Percentiles rank a stretch among this genome's conserved stretches.
These are phyloP conservation scores for Phytopythium ostracodes DNA, from an alignment of 352 stramenopile genomes.

Conservation along the genomic window DNA sequence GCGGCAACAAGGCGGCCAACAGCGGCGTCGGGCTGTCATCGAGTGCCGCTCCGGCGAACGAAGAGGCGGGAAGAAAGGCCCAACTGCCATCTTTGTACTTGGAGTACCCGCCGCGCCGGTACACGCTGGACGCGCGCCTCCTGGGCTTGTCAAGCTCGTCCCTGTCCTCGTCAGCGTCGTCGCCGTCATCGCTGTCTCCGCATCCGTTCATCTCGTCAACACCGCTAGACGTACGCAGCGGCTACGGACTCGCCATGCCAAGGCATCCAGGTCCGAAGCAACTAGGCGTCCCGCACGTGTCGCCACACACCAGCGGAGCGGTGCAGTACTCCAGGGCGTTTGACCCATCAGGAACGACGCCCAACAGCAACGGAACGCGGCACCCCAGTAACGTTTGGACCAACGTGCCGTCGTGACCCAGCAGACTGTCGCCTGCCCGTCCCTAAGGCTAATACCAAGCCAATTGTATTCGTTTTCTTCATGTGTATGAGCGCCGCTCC, in stretches of 20 bases:
- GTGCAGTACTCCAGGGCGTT: not conserved
- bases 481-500: too few species aligned
- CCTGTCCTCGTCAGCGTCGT: not conserved
- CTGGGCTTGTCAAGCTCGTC: constrained; percentile 4
- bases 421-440: too few species aligned
- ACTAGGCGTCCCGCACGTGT: not conserved
- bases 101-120: constrained; percentile 13
- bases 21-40: not conserved
- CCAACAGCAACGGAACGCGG: too few species aligned
- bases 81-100: not conserved
- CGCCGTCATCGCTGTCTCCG: not conserved
- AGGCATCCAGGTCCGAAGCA: not conserved
- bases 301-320: not conserved
- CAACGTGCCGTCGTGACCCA: not conserved
- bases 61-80: not conserved
- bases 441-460: not conserved
- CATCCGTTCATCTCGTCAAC: not conserved
- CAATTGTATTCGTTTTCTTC: too few species aligned
- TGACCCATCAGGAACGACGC: not conserved
- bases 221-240: not conserved
- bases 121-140: constrained; percentile 26
- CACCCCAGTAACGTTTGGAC: not conserved
- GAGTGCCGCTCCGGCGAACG: not conserved
- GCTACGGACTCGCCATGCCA: not conserved
- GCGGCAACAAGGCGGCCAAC: constrained; percentile 8